Evolutionary conservation across 441 rosid genomes (phyloP).

Genomic region (Adansonia madagascariensis): DNA sequence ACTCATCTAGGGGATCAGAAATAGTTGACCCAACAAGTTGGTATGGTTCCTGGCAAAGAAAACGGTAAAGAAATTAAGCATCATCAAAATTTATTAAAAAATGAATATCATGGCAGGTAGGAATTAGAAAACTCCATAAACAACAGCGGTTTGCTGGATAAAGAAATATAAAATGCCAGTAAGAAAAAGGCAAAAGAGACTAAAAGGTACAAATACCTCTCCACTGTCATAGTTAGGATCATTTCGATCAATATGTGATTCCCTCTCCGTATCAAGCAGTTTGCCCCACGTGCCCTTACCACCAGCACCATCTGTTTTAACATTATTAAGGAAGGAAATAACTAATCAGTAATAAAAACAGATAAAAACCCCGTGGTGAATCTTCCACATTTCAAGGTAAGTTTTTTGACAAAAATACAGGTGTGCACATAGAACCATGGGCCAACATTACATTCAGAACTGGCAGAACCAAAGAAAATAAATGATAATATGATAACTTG

Average conservation of each 20-base stretch:
- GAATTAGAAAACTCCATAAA: background rate
- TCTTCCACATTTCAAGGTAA: background rate
- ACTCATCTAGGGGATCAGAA: slow-evolving; percentile 92
- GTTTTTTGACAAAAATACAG: background rate
- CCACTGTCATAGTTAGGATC: slow-evolving; percentile 99
- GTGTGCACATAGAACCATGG: background rate
- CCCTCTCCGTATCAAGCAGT: slow-evolving; percentile 82
- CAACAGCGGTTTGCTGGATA: background rate
- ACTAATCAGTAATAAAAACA: background rate
- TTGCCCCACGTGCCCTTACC: slow-evolving; percentile 98
- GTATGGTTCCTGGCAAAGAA: slow-evolving; percentile 72
- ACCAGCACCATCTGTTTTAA: slow-evolving; percentile 77
- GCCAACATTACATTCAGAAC: background rate
- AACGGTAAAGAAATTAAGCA: slow-evolving; percentile 18
- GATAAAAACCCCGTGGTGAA: background rate
- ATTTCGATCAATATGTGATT: slow-evolving; percentile 65
- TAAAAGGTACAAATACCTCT: slow-evolving; percentile 55
- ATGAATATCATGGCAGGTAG: background rate
- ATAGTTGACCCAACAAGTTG: slow-evolving; percentile 82
- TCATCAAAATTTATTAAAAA: background rate
- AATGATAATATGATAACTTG: background rate
- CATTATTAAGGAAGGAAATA: slow-evolving; percentile 15
- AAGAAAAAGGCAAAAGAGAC: slow-evolving; percentile 21
- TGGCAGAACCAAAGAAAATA: background rate
- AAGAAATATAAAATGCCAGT: background rate